phyloP scores from a whole-genome alignment of 176 grass and related monocot species.

The Rhipidocladum racemiflorum region DNA sequence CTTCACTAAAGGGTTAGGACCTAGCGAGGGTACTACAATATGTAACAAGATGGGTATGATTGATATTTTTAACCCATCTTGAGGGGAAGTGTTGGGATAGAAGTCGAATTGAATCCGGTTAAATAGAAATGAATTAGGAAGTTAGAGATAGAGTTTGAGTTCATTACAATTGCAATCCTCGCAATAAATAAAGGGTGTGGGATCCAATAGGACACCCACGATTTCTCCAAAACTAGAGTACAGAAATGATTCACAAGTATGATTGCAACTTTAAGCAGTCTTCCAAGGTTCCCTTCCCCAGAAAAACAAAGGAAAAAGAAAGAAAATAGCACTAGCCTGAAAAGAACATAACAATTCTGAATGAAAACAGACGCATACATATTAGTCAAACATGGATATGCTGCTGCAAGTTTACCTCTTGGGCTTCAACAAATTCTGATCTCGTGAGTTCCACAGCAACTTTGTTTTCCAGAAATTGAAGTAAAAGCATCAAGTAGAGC shows the following conservation, averaged over 20 bases:
- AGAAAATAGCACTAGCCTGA: background rate
- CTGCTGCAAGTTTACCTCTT: constrained; percentile 60
- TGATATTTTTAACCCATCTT: no score
- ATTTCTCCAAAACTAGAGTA: no score
- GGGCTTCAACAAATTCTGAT: constrained; percentile 94
- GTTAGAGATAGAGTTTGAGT: no score
- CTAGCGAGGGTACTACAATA: no score
- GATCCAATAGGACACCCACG: no score
- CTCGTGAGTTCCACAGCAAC: constrained; percentile 85
- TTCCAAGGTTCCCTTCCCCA: background rate
- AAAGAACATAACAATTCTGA: background rate
- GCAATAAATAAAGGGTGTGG: no score
- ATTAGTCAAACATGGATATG: constrained; percentile 14
- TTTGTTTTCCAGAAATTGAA: constrained; percentile 94
- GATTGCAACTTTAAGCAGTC: background rate
- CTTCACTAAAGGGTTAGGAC: no score
- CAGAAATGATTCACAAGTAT: background rate
- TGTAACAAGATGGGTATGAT: no score
- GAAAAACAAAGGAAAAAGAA: background rate
- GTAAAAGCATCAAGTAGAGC: constrained; percentile 83
- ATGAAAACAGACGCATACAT: background rate
- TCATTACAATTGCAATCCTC: no score
- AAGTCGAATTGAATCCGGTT: no score
- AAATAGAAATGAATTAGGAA: no score
- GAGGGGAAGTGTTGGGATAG: no score